Percentiles rank a stretch among this genome's conserved stretches.
Conservation (phyloP, 2,329 filamentous ascomycete species). For the Aureobasidium sp. region DNA sequence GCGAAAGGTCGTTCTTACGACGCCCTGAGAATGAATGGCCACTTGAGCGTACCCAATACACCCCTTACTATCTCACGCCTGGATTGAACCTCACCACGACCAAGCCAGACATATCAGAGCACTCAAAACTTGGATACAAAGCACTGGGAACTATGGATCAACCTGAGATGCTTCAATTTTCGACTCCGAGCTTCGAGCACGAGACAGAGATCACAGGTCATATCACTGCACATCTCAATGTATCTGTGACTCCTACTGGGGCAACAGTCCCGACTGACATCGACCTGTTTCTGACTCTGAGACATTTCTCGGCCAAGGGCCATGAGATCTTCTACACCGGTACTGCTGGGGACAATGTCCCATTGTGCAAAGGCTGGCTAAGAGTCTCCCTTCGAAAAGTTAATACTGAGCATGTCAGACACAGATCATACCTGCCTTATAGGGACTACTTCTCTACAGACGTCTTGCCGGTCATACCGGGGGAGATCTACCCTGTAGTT, state of each 20-base stretch:
- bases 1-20: slow-evolving; percentile 47
- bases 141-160: slow-evolving; percentile 51
- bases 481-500: slow-evolving; percentile 53
- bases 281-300: slow-evolving; percentile 55
- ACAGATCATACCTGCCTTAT: slow-evolving; percentile 49
- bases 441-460: slow-evolving; percentile 54
- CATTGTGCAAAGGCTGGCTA: slow-evolving; percentile 59
- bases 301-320: slow-evolving; percentile 48
- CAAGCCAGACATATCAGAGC: slow-evolving; percentile 16
- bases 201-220: slow-evolving; percentile 65
- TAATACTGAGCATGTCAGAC: slow-evolving; percentile 43
- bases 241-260: slow-evolving; percentile 43
- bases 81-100: slow-evolving; percentile 36
- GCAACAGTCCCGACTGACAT: slow-evolving; percentile 45
- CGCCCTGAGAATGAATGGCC: slow-evolving; percentile 58
- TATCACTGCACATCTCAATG: slow-evolving; percentile 54
- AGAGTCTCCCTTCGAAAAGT: slow-evolving; percentile 51
- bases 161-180: slow-evolving; percentile 50
- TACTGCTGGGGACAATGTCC: slow-evolving; percentile 57
- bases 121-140: slow-evolving; percentile 46
- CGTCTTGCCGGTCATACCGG: slow-evolving; percentile 46
- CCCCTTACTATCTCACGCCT: slow-evolving; percentile 50
- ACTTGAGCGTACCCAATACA: slow-evolving; percentile 56
- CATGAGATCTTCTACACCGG: slow-evolving; percentile 59
- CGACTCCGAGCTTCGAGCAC: slow-evolving; percentile 46